Base-by-base conservation (phyloP, 192 early-diverging fungal species). In the Coemansia interrupta region DNA sequence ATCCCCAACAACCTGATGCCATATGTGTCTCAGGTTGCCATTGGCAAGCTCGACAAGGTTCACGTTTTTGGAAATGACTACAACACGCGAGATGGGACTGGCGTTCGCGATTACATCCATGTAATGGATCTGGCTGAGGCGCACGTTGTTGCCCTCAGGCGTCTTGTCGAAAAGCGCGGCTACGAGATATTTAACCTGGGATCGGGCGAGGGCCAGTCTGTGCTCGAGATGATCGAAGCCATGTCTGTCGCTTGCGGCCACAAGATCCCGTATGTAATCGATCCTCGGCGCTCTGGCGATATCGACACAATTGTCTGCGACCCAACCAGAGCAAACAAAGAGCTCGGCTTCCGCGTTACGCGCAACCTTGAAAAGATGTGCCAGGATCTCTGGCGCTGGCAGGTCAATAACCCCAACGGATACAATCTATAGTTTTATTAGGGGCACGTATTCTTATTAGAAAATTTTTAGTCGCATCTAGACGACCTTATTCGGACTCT, bases 1-100 rank as follows among this genome's bases (percentile, higher is more conserved):
- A 84, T 88, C 48, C 91, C 92, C 48, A 92, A 89, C 57, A 92
- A 98, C 68, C 76, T 98, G 45, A 90, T 98, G 80, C 94, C 96
- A 5, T 85, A 91, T 56, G 78, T 98, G 2, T 83, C 88, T 24
- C 89, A 92, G 66, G 94, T 96, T 4, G 86, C 92, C 2, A 68
- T 90, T 11, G 94, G 93, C 26, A 90, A 91, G 61, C 72, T 91
- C 44, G 84, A 89, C 10, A 83, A 86, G 64, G 74, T 96, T 19
- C 86, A 87, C 39, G 85, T 98, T n/a, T 98, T 89, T 82, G 96
- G 96, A 12, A 78, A 83, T 49, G 93, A 98, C 70, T 98, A 96
- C 70, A 83, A 87, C 18, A 98, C 96, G 0, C 80, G 80, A 44
- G 96, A 98, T 54, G 94, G 96, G 18, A 95, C 93, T 20, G 91